These are phyloP conservation scores for Exophiala sp. DNA, from an alignment of 2,329 filamentous ascomycete genomes.

Conservation along the genomic window DNA sequence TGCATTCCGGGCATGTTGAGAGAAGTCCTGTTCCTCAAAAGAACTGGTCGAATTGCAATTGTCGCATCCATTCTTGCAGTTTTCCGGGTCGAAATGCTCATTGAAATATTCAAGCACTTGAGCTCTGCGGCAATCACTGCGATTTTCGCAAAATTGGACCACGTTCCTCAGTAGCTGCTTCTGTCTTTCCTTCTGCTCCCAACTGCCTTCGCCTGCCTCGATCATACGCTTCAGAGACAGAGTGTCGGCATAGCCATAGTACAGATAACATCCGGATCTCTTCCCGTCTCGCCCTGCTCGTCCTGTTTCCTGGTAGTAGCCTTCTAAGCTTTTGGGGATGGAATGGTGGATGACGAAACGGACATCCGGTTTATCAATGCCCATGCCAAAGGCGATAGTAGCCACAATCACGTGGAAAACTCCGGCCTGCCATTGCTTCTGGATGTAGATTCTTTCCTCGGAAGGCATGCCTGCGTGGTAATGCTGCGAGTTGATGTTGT, in stretches of 20 bases:
- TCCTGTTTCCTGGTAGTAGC: slow-evolving; percentile 97
- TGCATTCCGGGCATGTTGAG: slow-evolving; percentile 67
- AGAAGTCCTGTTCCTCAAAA: slow-evolving; percentile 74
- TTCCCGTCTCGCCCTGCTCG: slow-evolving; percentile 89
- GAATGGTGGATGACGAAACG: slow-evolving; percentile 93
- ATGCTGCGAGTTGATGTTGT: slow-evolving; percentile 70
- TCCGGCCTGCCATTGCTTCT: slow-evolving; percentile 78
- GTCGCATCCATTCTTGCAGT: slow-evolving; percentile 77
- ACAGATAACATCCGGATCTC: slow-evolving; percentile 83
- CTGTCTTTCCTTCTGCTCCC: slow-evolving; percentile 79
- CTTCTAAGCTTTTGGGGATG: slow-evolving; percentile 90
- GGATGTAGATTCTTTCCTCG: slow-evolving; percentile 65
- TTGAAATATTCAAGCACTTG: slow-evolving; percentile 94
- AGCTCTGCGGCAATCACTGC: slow-evolving; percentile 77
- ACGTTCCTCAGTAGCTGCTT: slow-evolving; percentile 81
- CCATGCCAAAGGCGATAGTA: slow-evolving; percentile 98
- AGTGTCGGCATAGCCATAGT: slow-evolving; percentile 77
- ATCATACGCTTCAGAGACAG: slow-evolving; percentile 76
- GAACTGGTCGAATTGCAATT: slow-evolving; percentile 74
- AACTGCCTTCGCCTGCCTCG: slow-evolving; percentile 69
- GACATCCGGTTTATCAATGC: slow-evolving; percentile 97
- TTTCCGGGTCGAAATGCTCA: slow-evolving; percentile 68
- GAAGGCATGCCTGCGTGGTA: slow-evolving; percentile 80
- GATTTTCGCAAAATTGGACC: slow-evolving; percentile 84
- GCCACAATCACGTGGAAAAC: slow-evolving; percentile 85